Conservation (phyloP, 768 basidiomycete species). For the Pholiota molesta region DNA sequence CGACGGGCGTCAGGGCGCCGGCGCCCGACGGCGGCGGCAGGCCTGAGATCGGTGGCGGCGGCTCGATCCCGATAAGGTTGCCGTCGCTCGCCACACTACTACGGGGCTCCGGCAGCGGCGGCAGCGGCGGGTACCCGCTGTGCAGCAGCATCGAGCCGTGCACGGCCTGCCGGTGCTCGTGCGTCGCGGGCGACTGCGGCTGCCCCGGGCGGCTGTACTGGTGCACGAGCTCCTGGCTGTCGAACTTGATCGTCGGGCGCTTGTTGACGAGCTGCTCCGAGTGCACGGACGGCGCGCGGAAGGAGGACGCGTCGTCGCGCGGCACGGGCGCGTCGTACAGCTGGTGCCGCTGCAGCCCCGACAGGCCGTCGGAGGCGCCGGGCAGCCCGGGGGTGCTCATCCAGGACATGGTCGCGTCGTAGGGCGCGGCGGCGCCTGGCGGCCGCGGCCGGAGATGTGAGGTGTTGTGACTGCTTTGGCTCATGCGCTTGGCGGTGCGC, state of each 20-base stretch:
- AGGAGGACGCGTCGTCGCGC: conserved; percentile 40
- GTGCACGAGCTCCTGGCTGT: conserved; percentile 71
- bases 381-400: conserved; percentile 22
- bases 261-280: conserved; percentile 38
- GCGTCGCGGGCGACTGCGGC: conserved; percentile 45
- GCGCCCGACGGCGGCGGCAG: conserved; percentile 4
- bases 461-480: conserved; percentile 43
- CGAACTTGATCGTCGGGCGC: conserved; percentile 77
- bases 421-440: conserved; percentile 39
- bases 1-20: background rate
- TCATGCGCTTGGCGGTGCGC: conserved; percentile 53
- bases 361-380: conserved; percentile 24
- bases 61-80: conserved; percentile 33
- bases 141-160: conserved; percentile 30
- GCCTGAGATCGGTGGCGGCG: conserved; percentile 19
- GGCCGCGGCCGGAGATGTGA: conserved; percentile 36
- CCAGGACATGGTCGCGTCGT: conserved; percentile 29
- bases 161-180: conserved; percentile 49
- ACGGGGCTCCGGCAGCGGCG: conserved; percentile 24
- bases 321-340: conserved; percentile 90
- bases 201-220: conserved; percentile 66
- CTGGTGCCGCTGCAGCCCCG: conserved; percentile 75
- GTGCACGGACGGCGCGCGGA: conserved; percentile 37
- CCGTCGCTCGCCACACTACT: conserved; percentile 23
- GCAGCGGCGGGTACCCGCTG: conserved; percentile 36